A percentile compares a stretch with the other conserved stretches of the same genome.
These are phyloP conservation scores for Cladosporium austrohemisphaericum DNA, from an alignment of 2,329 filamentous ascomycete genomes.

Conservation along the genomic window DNA sequence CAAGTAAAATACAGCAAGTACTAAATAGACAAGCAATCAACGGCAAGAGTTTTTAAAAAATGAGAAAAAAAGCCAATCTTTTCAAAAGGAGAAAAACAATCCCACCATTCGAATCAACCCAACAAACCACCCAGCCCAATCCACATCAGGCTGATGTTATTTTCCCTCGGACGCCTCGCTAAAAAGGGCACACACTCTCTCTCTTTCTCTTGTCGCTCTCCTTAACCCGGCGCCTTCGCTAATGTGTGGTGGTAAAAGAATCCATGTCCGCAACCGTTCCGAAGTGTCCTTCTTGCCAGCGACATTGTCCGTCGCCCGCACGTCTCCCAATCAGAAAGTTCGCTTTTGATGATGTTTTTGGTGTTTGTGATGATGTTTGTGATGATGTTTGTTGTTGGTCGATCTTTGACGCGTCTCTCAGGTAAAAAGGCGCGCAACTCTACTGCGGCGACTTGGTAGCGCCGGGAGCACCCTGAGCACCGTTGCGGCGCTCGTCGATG, in stretches of 20 bases:
- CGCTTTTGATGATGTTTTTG: neutral
- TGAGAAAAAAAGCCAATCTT: no score
- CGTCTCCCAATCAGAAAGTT: slow-evolving; percentile 4
- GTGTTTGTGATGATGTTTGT: no score
- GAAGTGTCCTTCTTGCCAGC: slow-evolving; percentile 3
- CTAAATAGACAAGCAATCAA: no score
- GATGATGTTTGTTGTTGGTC: neutral
- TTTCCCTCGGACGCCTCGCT: slow-evolving; percentile 13
- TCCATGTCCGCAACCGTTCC: slow-evolving; percentile 7
- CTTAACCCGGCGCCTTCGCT: slow-evolving; percentile 14
- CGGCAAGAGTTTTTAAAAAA: no score
- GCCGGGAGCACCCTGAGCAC: slow-evolving; percentile 31
- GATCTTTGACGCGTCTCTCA: neutral
- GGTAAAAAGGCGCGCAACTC: neutral
- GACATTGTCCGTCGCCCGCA: neutral
- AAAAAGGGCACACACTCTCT: slow-evolving; percentile 1
- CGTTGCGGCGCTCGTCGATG: slow-evolving; percentile 57
- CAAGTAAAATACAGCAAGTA: no score
- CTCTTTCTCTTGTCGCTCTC: neutral
- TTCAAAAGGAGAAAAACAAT: no score
- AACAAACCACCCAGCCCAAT: no score
- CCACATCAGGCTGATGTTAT: no score
- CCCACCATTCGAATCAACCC: no score
- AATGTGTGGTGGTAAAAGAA: slow-evolving; percentile 11
- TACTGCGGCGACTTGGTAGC: slow-evolving; percentile 33